Base-by-base conservation (phyloP, 768 basidiomycete species). In the Mycena chlorophos region DNA sequence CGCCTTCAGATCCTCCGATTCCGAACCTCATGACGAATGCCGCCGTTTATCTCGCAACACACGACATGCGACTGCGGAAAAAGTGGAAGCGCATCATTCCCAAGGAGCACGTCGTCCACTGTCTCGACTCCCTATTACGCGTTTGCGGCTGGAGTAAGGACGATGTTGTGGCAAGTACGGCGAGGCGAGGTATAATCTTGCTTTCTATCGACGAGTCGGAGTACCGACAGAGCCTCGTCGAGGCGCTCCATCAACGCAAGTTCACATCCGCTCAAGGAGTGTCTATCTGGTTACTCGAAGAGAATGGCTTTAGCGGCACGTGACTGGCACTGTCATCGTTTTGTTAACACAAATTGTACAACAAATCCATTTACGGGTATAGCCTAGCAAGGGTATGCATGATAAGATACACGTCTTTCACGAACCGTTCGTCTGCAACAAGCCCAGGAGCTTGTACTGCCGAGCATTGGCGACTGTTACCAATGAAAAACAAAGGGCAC, bases 381-480 rank as follows among this genome's bases (percentile, higher is more conserved):
- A 49, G 38, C 10, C 34, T 10, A 37, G n/a, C 22, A 43, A 43
- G 22, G 40, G 40, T 43, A 43, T 43, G 8, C 20, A 6, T 43
- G 12, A n/a, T n/a, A n/a, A n/a, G n/a, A n/a, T 20, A 5, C 39
- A 40, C 13, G 39, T 40, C 10, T 40, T 6, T 49, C 31, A 55
- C 42, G 27, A 38, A 13, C 58, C 57, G 14, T 45, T 51, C 20
- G 55, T 57, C 34, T 80, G 75, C 42, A 81, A 65, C 34, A 82
- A 69, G 25, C 77, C 81, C 42, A 83, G 66, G 37, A 81, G 63
- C 63, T 73, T 75, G 64, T 75, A 76, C 78, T 82, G 49, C 1
- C 54, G 4, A 52, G 14, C 45, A 16, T 22, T 39, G 57, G 57
- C 51, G 48, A 52, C n/a, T n/a, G 23, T n/a, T n/a, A 40, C 8